Base-by-base conservation (phyloP, 2,329 filamentous ascomycete genomes). In the Aspergillus ochraceus region DNA sequence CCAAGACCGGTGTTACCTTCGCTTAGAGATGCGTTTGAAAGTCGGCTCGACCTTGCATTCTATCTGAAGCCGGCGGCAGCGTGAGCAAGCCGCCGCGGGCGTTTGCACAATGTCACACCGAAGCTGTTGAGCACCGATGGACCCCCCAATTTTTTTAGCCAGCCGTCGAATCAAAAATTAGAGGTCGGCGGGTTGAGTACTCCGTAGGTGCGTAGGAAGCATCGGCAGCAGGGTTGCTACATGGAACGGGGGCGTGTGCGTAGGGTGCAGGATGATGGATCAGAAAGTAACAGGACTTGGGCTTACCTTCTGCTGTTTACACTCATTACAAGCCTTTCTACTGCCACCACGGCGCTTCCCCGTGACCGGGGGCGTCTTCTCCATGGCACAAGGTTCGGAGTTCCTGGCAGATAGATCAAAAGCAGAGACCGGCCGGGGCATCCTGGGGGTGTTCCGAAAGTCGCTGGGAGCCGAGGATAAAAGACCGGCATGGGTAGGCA, bases 21-120 rank as follows among this genome's bases (percentile, higher is more conserved):
- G 79, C 75, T 88, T 88, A 54, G 85, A 87, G 39, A 88, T 80
- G 60, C 87, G 82, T 76, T 87, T 88, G 77, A 89, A 89, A 69
- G 85, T 85, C 63, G 84, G 83, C 66, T 88, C 86, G 69, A 89
- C 86, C 68, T 86, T 85, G 76, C 86, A 89, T 65, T 82, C 80
- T 52, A 88, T 84, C 53, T 81, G 80, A 62, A 88, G 82, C 69
- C 87, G 85, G 64, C 80, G 77, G 74, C 86, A 89, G 64, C 86
- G 83, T 51, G 81, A 81, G 75, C 86, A 89, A 51, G 80, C 79
- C 64, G 81, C 79, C 66, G 86, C 87, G 6, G 85, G 86, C n/a
- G 85, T 84, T 66, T 86, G 84, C 52, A 86, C 79, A 65, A 88
- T 87, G 74, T 89, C 85, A 78, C 86, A 89, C 71, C 84, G 83